A percentile compares a stretch with the other conserved stretches of the same genome.
Evolutionary conservation across 352 stramenopile genomes (phyloP).

Genomic region (Aphanomyces cochlioides): DNA sequence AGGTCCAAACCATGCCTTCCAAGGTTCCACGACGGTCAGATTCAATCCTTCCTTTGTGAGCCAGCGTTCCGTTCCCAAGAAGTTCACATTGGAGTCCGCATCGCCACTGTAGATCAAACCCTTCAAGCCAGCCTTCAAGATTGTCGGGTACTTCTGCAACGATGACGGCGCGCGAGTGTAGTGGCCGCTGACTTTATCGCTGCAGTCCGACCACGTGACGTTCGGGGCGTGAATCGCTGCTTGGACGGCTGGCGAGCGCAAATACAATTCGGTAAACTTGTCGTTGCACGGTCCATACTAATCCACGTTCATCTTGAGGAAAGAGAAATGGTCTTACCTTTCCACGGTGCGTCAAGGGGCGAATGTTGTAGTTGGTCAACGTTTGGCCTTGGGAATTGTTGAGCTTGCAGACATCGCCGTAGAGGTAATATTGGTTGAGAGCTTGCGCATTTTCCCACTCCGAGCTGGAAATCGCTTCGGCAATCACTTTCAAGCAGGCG

Average conservation of each 20-base stretch:
- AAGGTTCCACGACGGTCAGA: constrained; percentile 40
- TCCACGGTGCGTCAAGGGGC: constrained; percentile 40
- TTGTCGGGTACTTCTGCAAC: constrained; percentile 54
- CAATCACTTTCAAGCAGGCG: constrained; percentile 34
- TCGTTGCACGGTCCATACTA: constrained; percentile 44
- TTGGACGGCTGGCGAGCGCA: constrained; percentile 51
- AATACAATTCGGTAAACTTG: constrained; percentile 46
- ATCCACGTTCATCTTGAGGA: no score
- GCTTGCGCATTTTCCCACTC: no score
- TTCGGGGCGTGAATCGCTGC: constrained; percentile 51
- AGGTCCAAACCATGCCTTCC: constrained; percentile 50
- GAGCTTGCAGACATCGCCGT: constrained; percentile 43
- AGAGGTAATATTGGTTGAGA: constrained; percentile 78
- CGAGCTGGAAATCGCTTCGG: constrained; percentile 31
- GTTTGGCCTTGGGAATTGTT: constrained; percentile 28
- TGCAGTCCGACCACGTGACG: constrained; percentile 52
- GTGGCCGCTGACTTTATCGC: constrained; percentile 42
- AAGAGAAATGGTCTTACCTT: constrained; percentile 30
- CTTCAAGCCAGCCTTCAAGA: constrained; percentile 43
- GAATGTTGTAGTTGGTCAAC: constrained; percentile 34
- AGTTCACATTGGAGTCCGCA: constrained; percentile 64
- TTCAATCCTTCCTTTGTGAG: constrained; percentile 54
- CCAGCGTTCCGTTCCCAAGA: constrained; percentile 60
- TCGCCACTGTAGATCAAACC: constrained; percentile 64
- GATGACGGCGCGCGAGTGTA: constrained; percentile 48